These are phyloP conservation scores for Deinandra increscens DNA, from an alignment of 129 eudicot species.

Conservation along the genomic window DNA sequence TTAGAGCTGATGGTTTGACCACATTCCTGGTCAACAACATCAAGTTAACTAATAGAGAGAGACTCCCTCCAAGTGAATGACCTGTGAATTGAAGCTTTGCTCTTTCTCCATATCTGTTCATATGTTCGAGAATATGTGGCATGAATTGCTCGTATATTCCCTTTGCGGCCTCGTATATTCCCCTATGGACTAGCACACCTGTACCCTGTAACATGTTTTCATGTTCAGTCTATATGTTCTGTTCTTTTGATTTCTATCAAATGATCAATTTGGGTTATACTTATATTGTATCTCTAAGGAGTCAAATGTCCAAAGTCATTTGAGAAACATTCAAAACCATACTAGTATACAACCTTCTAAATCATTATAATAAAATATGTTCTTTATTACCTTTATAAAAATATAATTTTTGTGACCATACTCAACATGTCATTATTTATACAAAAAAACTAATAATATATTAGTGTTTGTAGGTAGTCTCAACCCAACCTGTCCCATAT, in stretches of 20 bases:
- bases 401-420: neutral
- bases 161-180: constrained; percentile 87
- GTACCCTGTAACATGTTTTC: constrained; percentile 45
- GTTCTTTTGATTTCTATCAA: neutral
- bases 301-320: neutral
- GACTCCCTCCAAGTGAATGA: constrained; percentile 89
- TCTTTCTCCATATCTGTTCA: constrained; percentile 52
- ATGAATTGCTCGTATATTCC: constrained; percentile 76
- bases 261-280: neutral
- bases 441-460: neutral
- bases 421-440: neutral
- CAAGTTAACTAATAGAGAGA: constrained; percentile 66
- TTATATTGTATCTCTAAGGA: neutral
- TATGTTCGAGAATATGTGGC: constrained; percentile 65
- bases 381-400: neutral
- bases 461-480: neutral
- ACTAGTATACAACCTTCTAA: neutral
- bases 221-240: neutral
- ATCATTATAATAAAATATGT: neutral
- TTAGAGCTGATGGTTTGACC: constrained; percentile 56
- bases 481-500: neutral
- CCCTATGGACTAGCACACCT: constrained; percentile 72
- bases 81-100: constrained; percentile 84
- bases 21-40: constrained; percentile 63
- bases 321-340: neutral